Evolutionary conservation across 352 stramenopile species (phyloP), one percentile per base, ranked within the genome.

Genomic region (Phytophthora pseudosyringae): DNA sequence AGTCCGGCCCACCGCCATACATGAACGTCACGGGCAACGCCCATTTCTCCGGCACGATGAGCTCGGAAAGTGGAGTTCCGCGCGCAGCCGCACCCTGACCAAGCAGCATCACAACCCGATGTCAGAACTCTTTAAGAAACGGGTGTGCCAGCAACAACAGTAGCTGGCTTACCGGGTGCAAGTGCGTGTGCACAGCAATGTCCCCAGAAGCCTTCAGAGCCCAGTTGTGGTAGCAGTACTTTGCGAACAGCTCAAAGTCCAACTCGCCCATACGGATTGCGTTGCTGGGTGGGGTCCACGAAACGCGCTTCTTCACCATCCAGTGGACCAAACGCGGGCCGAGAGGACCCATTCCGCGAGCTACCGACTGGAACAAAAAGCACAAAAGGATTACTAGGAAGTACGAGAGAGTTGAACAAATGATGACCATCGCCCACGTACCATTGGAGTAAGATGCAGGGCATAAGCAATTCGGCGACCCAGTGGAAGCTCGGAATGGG

Each of bases 221-320:
- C 81, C 81, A 92, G 56, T 92, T 92, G 64, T 92, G 77, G 62
- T 92, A 92, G 41, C 69, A 86, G 70, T 92, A 92, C 29, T 64
- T 52, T 3, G 80, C 82, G 36, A 92, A 87, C 12, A 87, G 61
- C 28, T 84, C 57, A 31, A 89, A 81, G 58, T 85, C 59, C 53
- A 92, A 71, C 31, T 84, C 76, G 15, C 81, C 83, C 32, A 61
- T 76, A n/a, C 79, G 80, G 60, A 91, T 86, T 28, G 86, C 81
- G 58, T 89, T 91, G 39, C 77, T 73, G 13, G 75, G 69, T 2
- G 83, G 79, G 12, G 79, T 79, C 75, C 81, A 84, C 35, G 60
- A 59, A 49, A 87, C 72, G 29, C 83, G 83, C 11, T 65, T 70
- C 26, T 65, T 64, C 36, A 90, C 70, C 43, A 77, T 71, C 71